Conservation (phyloP, 805 yeast species). For the Metschnikowia shivogae region DNA sequence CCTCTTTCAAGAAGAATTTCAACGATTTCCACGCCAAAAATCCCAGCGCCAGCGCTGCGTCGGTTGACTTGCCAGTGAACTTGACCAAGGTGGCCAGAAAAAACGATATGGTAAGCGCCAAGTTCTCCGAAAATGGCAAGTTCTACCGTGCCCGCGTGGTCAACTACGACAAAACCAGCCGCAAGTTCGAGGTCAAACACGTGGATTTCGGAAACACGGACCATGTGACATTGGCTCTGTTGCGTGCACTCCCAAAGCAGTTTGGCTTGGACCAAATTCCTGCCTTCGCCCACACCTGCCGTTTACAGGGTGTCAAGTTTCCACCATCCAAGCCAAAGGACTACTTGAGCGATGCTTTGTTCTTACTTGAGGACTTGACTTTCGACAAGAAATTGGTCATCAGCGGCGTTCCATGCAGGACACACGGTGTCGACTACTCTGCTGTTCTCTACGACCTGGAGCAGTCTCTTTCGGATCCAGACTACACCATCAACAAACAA, state of each 20-base stretch:
- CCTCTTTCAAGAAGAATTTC: constrained; percentile 44
- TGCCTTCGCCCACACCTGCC: constrained; percentile 54
- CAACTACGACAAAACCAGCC: constrained; percentile 40
- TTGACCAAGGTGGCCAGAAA: constrained; percentile 44
- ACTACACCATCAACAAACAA: constrained; percentile 56
- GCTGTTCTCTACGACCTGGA: constrained; percentile 55
- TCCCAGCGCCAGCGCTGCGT: constrained; percentile 33
- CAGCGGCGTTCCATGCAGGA: constrained; percentile 41
- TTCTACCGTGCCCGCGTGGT: constrained; percentile 57
- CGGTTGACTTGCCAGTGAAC: constrained; percentile 37
- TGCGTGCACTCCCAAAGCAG: constrained; percentile 52
- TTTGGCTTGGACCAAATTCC: constrained; percentile 39
- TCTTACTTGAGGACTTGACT: constrained; percentile 49
- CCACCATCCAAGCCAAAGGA: constrained; percentile 58
- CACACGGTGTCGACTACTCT: constrained; percentile 43
- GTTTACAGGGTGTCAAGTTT: constrained; percentile 48
- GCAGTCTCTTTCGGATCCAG: constrained; percentile 48
- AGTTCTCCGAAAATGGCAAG: constrained; percentile 48
- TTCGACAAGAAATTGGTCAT: constrained; percentile 53
- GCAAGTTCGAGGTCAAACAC: constrained; percentile 48
- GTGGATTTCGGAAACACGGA: constrained; percentile 60
- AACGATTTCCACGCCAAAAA: constrained; percentile 40
- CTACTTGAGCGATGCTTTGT: constrained; percentile 51
- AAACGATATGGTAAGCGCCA: constrained; percentile 55
- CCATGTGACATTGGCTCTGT: constrained; percentile 37